phyloP scores from a whole-genome alignment of 2,329 filamentous ascomycete species.

The Orbilia brochopaga region DNA sequence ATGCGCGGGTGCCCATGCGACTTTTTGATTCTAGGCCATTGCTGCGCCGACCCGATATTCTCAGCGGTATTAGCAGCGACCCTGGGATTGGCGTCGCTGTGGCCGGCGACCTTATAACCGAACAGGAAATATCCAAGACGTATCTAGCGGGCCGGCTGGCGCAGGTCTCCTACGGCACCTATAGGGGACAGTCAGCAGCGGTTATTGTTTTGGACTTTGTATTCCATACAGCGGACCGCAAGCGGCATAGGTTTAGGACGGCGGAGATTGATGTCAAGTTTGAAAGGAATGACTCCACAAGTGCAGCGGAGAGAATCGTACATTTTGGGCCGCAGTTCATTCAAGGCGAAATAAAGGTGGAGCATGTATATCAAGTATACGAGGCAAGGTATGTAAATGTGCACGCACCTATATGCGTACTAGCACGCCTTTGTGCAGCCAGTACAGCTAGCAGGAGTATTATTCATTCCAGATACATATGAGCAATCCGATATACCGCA shows the following conservation, averaged over 20 bases:
- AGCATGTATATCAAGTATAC: slow-evolving; percentile 36
- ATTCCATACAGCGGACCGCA: slow-evolving; percentile 31
- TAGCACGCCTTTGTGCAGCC: too few species aligned
- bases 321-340: slow-evolving; percentile 41
- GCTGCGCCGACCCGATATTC: too few species aligned
- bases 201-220: slow-evolving; percentile 39
- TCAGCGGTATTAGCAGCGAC: not conserved
- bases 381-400: slow-evolving; percentile 43
- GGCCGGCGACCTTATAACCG: slow-evolving; percentile 25
- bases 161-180: slow-evolving; percentile 31
- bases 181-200: slow-evolving; percentile 13
- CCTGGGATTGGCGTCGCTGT: not conserved
- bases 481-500: too few species aligned
- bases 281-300: slow-evolving; percentile 10
- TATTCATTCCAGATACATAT: too few species aligned
- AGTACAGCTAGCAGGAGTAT: too few species aligned
- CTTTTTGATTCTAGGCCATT: not conserved
- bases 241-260: slow-evolving; percentile 37
- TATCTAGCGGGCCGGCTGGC: not conserved
- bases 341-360: slow-evolving; percentile 40
- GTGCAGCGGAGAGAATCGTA: slow-evolving; percentile 18
- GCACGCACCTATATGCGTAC: too few species aligned
- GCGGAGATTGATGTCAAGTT: slow-evolving; percentile 43
- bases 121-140: slow-evolving; percentile 34
- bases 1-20: not conserved